phyloP scores from a whole-genome alignment of 441 rosid genomes.

The Gossypium trilobum region DNA sequence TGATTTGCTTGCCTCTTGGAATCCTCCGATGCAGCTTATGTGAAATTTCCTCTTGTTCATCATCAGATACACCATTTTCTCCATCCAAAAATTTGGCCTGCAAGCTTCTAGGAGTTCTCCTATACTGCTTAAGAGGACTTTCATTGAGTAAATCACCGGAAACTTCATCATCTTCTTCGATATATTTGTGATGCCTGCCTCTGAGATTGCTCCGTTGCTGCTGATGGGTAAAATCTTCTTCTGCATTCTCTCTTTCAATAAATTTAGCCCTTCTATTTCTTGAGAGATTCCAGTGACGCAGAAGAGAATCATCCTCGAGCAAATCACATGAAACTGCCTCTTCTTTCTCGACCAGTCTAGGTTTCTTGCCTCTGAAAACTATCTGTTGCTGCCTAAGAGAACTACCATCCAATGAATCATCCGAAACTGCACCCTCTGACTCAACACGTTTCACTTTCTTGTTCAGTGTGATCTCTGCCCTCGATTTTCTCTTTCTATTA shows the following conservation, averaged over 20 bases:
- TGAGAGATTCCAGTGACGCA: constrained; percentile 21
- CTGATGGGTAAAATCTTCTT: constrained; percentile 20
- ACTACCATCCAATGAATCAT: constrained; percentile 46
- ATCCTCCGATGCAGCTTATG: constrained; percentile 20
- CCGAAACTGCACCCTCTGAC: constrained; percentile 44
- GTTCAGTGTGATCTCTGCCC: constrained; percentile 27
- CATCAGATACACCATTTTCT: constrained; percentile 32
- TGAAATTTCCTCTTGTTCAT: constrained; percentile 23
- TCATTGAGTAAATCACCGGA: constrained; percentile 39
- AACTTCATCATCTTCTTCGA: constrained; percentile 36
- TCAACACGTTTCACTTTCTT: constrained; percentile 40
- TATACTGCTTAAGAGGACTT: constrained; percentile 25
- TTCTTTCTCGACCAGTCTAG: constrained; percentile 37
- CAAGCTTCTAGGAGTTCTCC: constrained; percentile 34
- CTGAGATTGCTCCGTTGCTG: constrained; percentile 24
- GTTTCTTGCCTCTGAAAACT: constrained; percentile 34
- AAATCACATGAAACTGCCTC: constrained; percentile 37
- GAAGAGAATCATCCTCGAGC: constrained; percentile 36
- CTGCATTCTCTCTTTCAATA: constrained; percentile 21
- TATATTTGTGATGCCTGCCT: constrained; percentile 21
- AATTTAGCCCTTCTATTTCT: constrained; percentile 31
- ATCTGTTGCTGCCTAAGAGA: constrained; percentile 33
- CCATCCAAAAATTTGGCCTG: constrained; percentile 19
- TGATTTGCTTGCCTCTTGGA: constrained; percentile 25
- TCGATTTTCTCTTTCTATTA: constrained; percentile 60